A percentile compares a stretch with the other conserved stretches of the same genome.
These are phyloP conservation scores for Amanita rimosa DNA, from an alignment of 768 basidiomycete genomes.

Conservation along the genomic window DNA sequence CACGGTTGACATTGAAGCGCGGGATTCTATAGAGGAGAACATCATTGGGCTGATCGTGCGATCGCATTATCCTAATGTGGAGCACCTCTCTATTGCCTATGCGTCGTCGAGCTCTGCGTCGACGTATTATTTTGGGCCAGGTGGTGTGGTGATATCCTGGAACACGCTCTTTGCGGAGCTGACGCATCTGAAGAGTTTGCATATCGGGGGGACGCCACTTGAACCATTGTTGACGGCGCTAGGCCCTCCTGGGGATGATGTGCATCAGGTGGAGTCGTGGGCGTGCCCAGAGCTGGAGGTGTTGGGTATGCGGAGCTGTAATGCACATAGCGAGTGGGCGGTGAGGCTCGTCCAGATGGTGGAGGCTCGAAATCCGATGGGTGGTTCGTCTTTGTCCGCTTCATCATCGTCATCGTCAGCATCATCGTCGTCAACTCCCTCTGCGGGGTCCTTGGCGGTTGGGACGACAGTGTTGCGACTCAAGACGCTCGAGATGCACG, in stretches of 20 bases:
- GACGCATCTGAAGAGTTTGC: slow-evolving; percentile 43
- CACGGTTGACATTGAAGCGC: slow-evolving; percentile 58
- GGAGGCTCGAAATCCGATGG: slow-evolving; percentile 57
- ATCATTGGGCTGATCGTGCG: slow-evolving; percentile 49
- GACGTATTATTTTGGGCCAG: slow-evolving; percentile 47
- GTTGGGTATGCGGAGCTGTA: slow-evolving; percentile 54
- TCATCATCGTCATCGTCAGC: slow-evolving; percentile 1
- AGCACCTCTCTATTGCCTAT: slow-evolving; percentile 54
- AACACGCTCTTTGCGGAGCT: slow-evolving; percentile 48
- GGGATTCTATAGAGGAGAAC: slow-evolving; percentile 69
- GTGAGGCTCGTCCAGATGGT: slow-evolving; percentile 62
- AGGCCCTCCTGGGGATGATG: slow-evolving; percentile 49
- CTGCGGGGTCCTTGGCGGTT: neutral
- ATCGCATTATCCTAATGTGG: slow-evolving; percentile 45
- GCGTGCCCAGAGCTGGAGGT: slow-evolving; percentile 50
- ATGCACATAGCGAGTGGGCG: slow-evolving; percentile 53
- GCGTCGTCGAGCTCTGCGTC: slow-evolving; percentile 13
- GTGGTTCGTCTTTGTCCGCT: slow-evolving; percentile 14
- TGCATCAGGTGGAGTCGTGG: slow-evolving; percentile 32
- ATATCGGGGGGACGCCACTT: slow-evolving; percentile 53
- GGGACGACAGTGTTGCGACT: slow-evolving; percentile 34
- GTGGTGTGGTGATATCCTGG: slow-evolving; percentile 55
- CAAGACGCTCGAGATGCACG: slow-evolving; percentile 49
- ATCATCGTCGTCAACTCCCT: neutral
- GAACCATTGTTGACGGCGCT: slow-evolving; percentile 53